Conservation (phyloP, 352 stramenopile genomes). For the Globisporangium uncinulatum region DNA sequence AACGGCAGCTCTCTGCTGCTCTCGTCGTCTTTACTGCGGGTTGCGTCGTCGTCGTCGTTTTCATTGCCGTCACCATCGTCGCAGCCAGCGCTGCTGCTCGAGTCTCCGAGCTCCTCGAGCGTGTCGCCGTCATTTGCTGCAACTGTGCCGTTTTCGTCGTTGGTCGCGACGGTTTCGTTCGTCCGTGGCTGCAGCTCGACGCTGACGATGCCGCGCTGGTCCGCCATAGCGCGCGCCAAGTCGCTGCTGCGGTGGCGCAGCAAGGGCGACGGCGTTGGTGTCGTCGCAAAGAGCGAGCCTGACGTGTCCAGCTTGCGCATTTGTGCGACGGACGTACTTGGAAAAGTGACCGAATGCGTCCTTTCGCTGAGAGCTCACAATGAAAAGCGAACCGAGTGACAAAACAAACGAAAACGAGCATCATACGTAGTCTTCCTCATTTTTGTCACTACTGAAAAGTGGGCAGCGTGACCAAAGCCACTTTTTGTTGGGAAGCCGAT, state of each 20-base stretch:
- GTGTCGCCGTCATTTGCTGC: conserved; percentile 10
- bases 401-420: background rate
- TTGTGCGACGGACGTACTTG: background rate
- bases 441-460: background rate
- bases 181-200: background rate
- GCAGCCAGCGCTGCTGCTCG: conserved; percentile 9
- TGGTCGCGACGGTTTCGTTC: background rate
- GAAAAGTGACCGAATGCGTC: background rate
- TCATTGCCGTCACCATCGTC: background rate
- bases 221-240: conserved; percentile 14
- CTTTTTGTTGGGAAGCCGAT: background rate
- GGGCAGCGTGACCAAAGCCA: too few species aligned
- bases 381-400: background rate
- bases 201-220: conserved; percentile 6
- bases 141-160: conserved; percentile 7
- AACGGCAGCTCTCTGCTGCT: background rate
- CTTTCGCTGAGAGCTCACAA: background rate
- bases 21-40: background rate
- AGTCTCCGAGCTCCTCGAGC: conserved; percentile 18
- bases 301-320: conserved; percentile 9
- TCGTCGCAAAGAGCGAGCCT: conserved; percentile 5
- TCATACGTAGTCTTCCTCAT: background rate
- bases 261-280: background rate
- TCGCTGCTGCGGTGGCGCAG: conserved; percentile 14
- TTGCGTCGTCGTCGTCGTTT: background rate